Percentiles rank a stretch among this genome's conserved stretches.
Conservation (phyloP, 2,329 filamentous ascomycete species). For the Paraphoma sp. region DNA sequence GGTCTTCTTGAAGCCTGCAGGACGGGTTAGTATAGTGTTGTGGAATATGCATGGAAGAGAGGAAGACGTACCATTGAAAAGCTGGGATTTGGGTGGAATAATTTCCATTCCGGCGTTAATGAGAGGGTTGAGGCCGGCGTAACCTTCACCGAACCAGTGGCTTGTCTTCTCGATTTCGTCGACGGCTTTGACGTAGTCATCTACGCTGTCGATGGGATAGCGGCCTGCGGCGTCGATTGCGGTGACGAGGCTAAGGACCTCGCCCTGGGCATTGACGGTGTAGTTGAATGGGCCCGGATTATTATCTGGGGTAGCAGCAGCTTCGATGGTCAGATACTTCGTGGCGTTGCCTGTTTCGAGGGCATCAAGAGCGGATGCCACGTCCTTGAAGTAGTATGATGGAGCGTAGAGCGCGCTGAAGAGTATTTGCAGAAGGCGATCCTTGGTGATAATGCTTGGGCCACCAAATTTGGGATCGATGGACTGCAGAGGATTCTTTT, state of each 20-base stretch:
- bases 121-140: slow-evolving; percentile 2
- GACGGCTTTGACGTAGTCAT: slow-evolving; percentile 5
- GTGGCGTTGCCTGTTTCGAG: slow-evolving; percentile 7
- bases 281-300: slow-evolving; percentile 6
- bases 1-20: slow-evolving; percentile 40
- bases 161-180: slow-evolving; percentile 3
- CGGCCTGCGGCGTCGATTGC: slow-evolving; percentile 10
- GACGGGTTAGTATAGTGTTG: background rate
- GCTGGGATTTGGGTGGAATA: slow-evolving; percentile 14
- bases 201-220: slow-evolving; percentile 5
- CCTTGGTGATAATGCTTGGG: slow-evolving; percentile 2
- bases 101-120: slow-evolving; percentile 6
- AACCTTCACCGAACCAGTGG: slow-evolving; percentile 2
- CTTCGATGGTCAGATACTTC: background rate
- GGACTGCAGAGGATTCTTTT: slow-evolving; percentile 25
- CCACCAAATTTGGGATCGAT: background rate
- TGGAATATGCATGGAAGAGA: background rate
- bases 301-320: background rate
- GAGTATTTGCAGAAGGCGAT: background rate
- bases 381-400: background rate
- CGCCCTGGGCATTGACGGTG: background rate
- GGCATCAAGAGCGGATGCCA: background rate
- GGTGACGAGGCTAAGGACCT: slow-evolving; percentile 7
- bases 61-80: slow-evolving; percentile 10
- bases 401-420: slow-evolving; percentile 1